Base-by-base conservation (phyloP, 306 rosid genomes). In the Prunus padus region DNA sequence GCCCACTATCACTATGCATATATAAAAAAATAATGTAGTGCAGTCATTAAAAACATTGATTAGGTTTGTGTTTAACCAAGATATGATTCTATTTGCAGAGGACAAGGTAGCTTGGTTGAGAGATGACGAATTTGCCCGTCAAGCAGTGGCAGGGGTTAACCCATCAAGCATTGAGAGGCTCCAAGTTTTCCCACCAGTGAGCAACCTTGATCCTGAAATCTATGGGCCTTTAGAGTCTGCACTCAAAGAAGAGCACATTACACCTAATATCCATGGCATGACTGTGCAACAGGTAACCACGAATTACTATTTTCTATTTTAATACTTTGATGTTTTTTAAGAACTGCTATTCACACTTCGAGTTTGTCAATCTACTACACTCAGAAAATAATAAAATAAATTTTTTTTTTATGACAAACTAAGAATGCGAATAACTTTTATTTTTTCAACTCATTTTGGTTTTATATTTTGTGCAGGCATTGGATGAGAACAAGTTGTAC, bases 41-140 rank as follows among this genome's bases (percentile, higher is more conserved):
- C 57, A 59, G 63, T 8, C 22, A 28, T 16, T 71, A 57, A 4
- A 57, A 23, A 16, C 6, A 44, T 15, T 23, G 67, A 59, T 42
- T 23, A 33, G 8, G 8, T 7, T 16, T 13, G 67, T 4, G 3
- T 12, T 66, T 31, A 16, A 33, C 79, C 50, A 26, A 74, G 51
- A 49, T 33, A 28, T 22, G 16, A 54, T 65, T 64, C 26, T 23
- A 72, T 46, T 40, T 84, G 85, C 83, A 94, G 98, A 92, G 96
- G 99, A 95, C 84, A 95, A 83, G 85, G 89, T 89, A 62, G 90
- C 92, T 0, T 95, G 99, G 99, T 59, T 92, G 74, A 72, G 99
- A 84, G 99, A 95, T 57, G 99, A 95, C 65, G 99, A 95, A 88
- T 95, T 95, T 75, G 99, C 79, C 19, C 93, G 99, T 2, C 93